phyloP scores from a whole-genome alignment of 768 basidiomycete species.

The Russula olivacea region DNA sequence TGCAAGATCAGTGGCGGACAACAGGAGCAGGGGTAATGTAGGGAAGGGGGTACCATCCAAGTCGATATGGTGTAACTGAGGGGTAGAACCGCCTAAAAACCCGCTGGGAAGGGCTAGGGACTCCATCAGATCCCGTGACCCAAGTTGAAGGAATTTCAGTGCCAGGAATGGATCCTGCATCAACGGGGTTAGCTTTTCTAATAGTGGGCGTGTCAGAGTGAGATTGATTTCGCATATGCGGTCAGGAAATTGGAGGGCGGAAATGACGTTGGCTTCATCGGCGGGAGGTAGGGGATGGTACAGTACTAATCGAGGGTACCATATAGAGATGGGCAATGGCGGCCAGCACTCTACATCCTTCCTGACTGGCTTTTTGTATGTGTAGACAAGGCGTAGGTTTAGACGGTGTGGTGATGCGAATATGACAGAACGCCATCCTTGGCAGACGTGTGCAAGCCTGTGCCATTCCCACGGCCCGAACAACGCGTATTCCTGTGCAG shows the following conservation, averaged over 20 bases:
- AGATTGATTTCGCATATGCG: conserved; percentile 22
- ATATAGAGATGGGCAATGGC: conserved; percentile 8
- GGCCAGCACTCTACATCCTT: conserved; percentile 15
- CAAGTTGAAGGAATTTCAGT: conserved; percentile 5
- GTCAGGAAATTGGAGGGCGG: conserved; percentile 2
- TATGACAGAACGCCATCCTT: conserved; percentile 14
- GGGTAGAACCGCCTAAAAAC: conserved; percentile 9
- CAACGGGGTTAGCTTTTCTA: conserved; percentile 1
- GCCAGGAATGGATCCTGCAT: conserved; percentile 2
- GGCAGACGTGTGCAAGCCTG: conserved; percentile 16
- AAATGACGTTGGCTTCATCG: conserved; percentile 13
- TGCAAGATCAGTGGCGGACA: conserved; percentile 6
- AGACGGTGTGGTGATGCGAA: conserved; percentile 12
- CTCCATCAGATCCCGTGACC: conserved; percentile 3
- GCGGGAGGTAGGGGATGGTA: neutral
- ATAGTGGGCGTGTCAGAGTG: conserved; percentile 5
- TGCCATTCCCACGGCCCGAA: conserved; percentile 20
- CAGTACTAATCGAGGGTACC: conserved; percentile 12
- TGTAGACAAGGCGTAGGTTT: conserved; percentile 17
- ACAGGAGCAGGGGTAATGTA: conserved; percentile 8
- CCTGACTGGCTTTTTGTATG: conserved; percentile 14
- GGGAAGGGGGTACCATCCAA: conserved; percentile 12
- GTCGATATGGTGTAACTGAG: conserved; percentile 4
- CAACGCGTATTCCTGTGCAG: neutral
- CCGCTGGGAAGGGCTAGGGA: conserved; percentile 6